A percentile compares a stretch with the other conserved stretches of the same genome.
These are phyloP conservation scores for Boletus sp. DNA, from an alignment of 768 basidiomycete genomes.

Conservation along the genomic window DNA sequence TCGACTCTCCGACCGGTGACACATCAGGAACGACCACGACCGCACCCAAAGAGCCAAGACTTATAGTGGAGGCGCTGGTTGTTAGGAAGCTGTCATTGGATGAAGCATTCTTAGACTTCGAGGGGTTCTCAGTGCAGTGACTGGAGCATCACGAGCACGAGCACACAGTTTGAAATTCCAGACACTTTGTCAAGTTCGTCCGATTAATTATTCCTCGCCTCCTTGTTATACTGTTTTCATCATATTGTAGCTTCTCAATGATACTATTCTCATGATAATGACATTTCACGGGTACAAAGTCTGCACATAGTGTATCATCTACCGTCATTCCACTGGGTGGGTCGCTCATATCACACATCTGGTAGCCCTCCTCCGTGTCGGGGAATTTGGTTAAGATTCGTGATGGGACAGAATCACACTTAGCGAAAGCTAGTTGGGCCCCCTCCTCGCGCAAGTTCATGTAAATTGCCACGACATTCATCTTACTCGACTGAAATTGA, in stretches of 20 bases:
- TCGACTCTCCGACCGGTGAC: slow-evolving; percentile 17
- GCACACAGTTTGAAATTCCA: background rate
- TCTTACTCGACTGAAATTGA: no score
- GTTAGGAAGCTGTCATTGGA: slow-evolving; percentile 74
- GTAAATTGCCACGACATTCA: no score
- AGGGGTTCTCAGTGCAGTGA: slow-evolving; percentile 45
- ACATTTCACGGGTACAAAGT: no score
- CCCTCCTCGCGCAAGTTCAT: no score
- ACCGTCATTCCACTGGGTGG: no score
- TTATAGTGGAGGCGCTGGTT: slow-evolving; percentile 80
- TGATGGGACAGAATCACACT: no score
- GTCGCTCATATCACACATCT: no score
- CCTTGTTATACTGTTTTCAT: background rate
- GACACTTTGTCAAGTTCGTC: background rate
- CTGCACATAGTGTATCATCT: no score
- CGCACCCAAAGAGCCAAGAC: slow-evolving; percentile 40
- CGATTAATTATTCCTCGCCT: background rate
- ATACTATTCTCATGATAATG: no score
- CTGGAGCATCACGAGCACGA: background rate
- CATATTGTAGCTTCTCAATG: background rate
- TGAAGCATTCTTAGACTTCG: slow-evolving; percentile 77
- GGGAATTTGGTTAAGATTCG: no score
- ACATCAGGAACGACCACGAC: background rate
- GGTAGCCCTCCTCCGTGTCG: no score
- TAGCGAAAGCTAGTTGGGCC: no score